These are phyloP conservation scores for Bipolaris gigantea DNA, from an alignment of 2,329 filamentous ascomycete genomes.

Conservation along the genomic window DNA sequence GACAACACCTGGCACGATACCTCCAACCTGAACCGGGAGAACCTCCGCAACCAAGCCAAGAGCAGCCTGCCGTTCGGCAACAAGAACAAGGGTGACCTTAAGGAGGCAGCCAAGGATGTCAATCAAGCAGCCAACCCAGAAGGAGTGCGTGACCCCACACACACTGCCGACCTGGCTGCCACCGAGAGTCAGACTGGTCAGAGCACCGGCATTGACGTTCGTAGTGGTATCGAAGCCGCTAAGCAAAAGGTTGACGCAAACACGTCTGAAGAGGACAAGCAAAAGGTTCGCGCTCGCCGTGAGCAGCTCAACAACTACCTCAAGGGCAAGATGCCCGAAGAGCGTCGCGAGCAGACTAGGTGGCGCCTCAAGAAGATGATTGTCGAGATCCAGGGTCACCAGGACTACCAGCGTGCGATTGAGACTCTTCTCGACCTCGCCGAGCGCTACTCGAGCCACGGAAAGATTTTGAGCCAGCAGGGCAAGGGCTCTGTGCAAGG, in stretches of 20 bases:
- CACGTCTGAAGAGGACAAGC: constrained; percentile 62
- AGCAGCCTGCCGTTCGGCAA: constrained; percentile 56
- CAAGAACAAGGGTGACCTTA: constrained; percentile 54
- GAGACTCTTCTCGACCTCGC: constrained; percentile 81
- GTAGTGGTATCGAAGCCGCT: constrained; percentile 54
- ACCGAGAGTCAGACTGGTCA: constrained; percentile 53
- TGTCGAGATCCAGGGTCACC: constrained; percentile 91
- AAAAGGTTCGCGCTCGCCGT: constrained; percentile 46
- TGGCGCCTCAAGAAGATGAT: constrained; percentile 98
- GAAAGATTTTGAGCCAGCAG: constrained; percentile 65
- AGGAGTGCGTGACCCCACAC: constrained; percentile 57
- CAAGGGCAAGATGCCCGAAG: constrained; percentile 82
- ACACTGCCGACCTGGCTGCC: constrained; percentile 57
- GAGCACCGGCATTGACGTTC: constrained; percentile 56
- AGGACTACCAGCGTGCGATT: constrained; percentile 91
- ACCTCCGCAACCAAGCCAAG: constrained; percentile 69
- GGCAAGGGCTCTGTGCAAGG: constrained; percentile 71
- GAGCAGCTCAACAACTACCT: constrained; percentile 72
- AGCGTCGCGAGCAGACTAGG: constrained; percentile 88
- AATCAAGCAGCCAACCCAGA: constrained; percentile 59
- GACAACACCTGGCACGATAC: constrained; percentile 94
- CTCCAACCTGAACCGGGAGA: constrained; percentile 72
- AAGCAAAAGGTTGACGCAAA: constrained; percentile 64
- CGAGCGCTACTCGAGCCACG: constrained; percentile 80
- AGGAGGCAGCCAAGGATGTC: constrained; percentile 60